These are phyloP conservation scores for Sugiyamaella lignohabitans DNA, from an alignment of 805 yeast genomes.

Conservation along the genomic window DNA sequence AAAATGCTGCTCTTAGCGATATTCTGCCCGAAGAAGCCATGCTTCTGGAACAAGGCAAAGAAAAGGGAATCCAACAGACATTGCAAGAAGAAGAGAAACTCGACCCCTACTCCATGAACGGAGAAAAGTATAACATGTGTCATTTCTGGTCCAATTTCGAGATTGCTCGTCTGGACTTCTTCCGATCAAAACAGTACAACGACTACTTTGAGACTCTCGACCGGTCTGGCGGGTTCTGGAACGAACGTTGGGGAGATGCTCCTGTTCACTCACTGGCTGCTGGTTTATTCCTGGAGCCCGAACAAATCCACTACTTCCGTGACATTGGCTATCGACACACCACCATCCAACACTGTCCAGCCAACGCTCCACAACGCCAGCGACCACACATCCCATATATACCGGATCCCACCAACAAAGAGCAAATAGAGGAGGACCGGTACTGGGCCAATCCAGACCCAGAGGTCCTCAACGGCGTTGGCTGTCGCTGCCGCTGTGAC, in stretches of 20 bases:
- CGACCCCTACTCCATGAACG: slow-evolving; percentile 52
- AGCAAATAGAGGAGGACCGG: slow-evolving; percentile 32
- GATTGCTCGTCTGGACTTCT: slow-evolving; percentile 76
- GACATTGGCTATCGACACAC: slow-evolving; percentile 89
- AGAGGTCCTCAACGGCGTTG: slow-evolving; percentile 47
- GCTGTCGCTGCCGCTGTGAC: slow-evolving; percentile 86
- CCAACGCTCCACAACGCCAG: slow-evolving; percentile 51
- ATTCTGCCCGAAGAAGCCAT: slow-evolving; percentile 19
- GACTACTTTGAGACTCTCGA: slow-evolving; percentile 67
- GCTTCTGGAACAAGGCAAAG: slow-evolving; percentile 2
- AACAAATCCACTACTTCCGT: slow-evolving; percentile 81
- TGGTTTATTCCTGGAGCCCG: slow-evolving; percentile 61
- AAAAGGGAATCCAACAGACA: no score
- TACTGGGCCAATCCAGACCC: slow-evolving; percentile 37
- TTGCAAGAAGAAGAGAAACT: slow-evolving; percentile 19
- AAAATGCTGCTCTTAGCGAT: slow-evolving; percentile 4
- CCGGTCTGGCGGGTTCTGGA: slow-evolving; percentile 70
- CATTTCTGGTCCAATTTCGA: slow-evolving; percentile 95
- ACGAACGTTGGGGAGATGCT: slow-evolving; percentile 97
- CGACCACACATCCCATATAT: slow-evolving; percentile 32
- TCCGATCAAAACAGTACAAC: slow-evolving; percentile 57
- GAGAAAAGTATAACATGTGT: slow-evolving; percentile 67
- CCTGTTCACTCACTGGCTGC: slow-evolving; percentile 87
- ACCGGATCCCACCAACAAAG: slow-evolving; percentile 32
- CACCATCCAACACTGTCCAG: slow-evolving; percentile 77